Evolutionary conservation across 179 eudicot genomes (phyloP).

Genomic region (Sideroxylon spinosum): DNA sequence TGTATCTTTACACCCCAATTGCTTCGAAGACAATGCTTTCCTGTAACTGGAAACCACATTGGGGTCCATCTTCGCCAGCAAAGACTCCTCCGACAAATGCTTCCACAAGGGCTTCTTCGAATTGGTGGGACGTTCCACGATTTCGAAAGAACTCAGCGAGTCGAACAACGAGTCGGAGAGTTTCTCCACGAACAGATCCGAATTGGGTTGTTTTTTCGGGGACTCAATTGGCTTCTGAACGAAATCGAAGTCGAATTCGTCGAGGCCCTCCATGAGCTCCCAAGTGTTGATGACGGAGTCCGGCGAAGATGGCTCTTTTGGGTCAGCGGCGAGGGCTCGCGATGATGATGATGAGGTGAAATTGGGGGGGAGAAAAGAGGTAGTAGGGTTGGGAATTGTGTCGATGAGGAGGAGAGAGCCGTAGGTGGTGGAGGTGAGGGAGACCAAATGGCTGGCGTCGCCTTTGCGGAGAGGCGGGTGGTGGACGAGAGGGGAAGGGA

Average conservation of each 20-base stretch:
- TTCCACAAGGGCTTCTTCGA: slow-evolving; percentile 80
- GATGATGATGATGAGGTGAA: background rate
- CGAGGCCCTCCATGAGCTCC: slow-evolving; percentile 99
- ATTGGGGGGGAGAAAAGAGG: slow-evolving; percentile 1
- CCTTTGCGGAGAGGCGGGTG: slow-evolving; percentile 75
- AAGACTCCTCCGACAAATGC: slow-evolving; percentile 81
- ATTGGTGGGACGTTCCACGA: slow-evolving; percentile 22
- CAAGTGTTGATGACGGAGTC: slow-evolving; percentile 96
- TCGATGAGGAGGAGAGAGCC: slow-evolving; percentile 65
- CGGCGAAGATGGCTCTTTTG: slow-evolving; percentile 45
- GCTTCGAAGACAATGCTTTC: slow-evolving; percentile 44
- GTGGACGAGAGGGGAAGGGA: slow-evolving; percentile 64
- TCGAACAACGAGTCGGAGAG: slow-evolving; percentile 39
- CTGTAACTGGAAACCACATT: slow-evolving; percentile 60
- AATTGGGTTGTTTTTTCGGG: slow-evolving; percentile 21
- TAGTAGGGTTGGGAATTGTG: slow-evolving; percentile 9
- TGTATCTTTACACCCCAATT: slow-evolving; percentile 24
- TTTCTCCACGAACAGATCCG: slow-evolving; percentile 10
- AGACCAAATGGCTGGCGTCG: slow-evolving; percentile 82
- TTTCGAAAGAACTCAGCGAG: slow-evolving; percentile 46
- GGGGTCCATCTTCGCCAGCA: slow-evolving; percentile 73
- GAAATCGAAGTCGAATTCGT: slow-evolving; percentile 35
- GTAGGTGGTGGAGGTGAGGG: slow-evolving; percentile 85
- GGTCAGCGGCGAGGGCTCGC: slow-evolving; percentile 12
- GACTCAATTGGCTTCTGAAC: slow-evolving; percentile 21